Evolutionary conservation across 2,329 filamentous ascomycete species (phyloP).

Genomic region (Fusarium coffeatum): DNA sequence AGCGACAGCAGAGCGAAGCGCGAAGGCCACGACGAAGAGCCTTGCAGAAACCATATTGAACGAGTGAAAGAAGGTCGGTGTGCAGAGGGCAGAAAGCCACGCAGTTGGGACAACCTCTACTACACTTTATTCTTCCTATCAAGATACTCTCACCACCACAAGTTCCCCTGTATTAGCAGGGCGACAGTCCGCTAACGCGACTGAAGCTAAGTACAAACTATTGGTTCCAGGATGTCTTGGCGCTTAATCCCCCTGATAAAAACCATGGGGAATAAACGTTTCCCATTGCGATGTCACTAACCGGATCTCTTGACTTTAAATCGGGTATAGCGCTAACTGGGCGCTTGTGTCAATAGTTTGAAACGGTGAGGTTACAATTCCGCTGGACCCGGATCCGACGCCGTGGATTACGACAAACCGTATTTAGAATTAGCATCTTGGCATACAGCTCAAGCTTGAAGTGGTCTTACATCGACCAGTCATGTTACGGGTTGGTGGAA

Average conservation of each 20-base stretch:
- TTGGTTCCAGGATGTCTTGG: background rate
- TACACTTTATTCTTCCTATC: background rate
- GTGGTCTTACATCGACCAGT: background rate
- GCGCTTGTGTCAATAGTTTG: background rate
- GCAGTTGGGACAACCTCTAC: background rate
- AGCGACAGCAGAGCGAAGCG: background rate
- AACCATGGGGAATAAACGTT: background rate
- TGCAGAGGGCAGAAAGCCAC: background rate
- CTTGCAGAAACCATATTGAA: background rate
- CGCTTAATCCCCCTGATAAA: background rate
- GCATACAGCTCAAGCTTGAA: background rate
- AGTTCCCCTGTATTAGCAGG: background rate
- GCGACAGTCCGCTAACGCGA: background rate
- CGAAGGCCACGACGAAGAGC: background rate
- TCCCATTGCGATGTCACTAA: background rate
- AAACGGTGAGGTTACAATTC: background rate
- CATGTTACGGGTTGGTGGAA: background rate
- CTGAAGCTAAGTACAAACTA: background rate
- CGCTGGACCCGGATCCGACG: background rate
- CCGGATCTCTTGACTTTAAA: background rate
- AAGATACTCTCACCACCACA: background rate
- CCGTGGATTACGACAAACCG: background rate
- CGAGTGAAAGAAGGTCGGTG: background rate
- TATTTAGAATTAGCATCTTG: background rate
- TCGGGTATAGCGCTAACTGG: background rate